phyloP scores from a whole-genome alignment of 1,139 yeast genomes.

The Hyphopichia wangnamkhiaoensis region DNA sequence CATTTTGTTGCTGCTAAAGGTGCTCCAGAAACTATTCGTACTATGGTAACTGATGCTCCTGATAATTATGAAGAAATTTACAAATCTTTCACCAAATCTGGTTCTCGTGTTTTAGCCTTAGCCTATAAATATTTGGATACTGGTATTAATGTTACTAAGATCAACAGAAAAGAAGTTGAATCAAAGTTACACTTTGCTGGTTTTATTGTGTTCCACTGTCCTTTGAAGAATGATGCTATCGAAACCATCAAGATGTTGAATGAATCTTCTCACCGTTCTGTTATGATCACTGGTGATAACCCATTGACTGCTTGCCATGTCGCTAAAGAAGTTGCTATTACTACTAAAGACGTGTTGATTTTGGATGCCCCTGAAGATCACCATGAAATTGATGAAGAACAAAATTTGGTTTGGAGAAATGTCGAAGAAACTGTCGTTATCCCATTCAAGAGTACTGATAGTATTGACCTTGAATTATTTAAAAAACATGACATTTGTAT shows the following conservation, averaged over 20 bases:
- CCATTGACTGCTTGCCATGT: constrained; percentile 98
- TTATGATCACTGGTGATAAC: constrained; percentile 99
- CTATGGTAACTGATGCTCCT: constrained; percentile 74
- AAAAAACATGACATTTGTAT: constrained; percentile 81
- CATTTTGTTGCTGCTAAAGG: constrained; percentile 90
- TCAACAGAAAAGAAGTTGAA: constrained; percentile 78
- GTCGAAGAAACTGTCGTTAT: constrained; percentile 73
- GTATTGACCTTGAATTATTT: constrained; percentile 60
- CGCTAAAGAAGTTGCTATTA: constrained; percentile 88
- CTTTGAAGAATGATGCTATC: constrained; percentile 89
- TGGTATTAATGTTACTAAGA: constrained; percentile 48
- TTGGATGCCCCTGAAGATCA: constrained; percentile 82
- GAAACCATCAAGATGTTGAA: constrained; percentile 90
- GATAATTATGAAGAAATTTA: constrained; percentile 79
- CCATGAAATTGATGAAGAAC: constrained; percentile 52
- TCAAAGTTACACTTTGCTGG: constrained; percentile 79
- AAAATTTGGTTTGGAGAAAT: constrained; percentile 77
- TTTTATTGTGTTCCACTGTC: constrained; percentile 95
- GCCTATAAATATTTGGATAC: constrained; percentile 77
- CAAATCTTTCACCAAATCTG: constrained; percentile 90
- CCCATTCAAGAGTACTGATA: constrained; percentile 65
- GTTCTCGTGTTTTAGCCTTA: constrained; percentile 93
- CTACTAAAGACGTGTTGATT: constrained; percentile 77
- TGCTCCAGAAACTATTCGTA: constrained; percentile 96
- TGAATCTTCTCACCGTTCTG: constrained; percentile 91